Percentiles rank a stretch among this genome's conserved stretches.
phyloP scores from a whole-genome alignment of 192 early-diverging fungal species.

The Backusella sp. region DNA sequence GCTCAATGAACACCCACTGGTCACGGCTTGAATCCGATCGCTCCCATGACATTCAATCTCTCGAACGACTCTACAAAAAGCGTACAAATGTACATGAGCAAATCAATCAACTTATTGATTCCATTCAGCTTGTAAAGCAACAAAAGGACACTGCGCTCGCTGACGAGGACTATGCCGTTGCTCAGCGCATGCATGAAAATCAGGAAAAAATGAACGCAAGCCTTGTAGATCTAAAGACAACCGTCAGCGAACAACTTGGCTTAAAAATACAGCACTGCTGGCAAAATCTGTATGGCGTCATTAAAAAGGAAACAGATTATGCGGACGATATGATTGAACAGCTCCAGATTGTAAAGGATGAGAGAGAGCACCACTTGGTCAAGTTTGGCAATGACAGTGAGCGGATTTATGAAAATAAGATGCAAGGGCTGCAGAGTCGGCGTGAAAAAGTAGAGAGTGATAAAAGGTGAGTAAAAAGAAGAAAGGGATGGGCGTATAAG shows the following conservation, averaged over 20 bases:
- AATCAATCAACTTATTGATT: neutral
- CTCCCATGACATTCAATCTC: neutral
- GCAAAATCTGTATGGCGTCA: neutral
- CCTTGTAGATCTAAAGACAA: neutral
- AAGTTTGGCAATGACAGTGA: neutral
- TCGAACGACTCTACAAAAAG: neutral
- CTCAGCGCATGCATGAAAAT: neutral
- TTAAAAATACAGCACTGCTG: neutral
- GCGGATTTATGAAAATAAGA: neutral
- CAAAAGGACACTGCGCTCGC: slow-evolving; percentile 1
- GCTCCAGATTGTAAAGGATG: neutral
- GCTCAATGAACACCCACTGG: neutral
- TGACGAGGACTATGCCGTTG: neutral
- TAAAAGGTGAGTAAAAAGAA: neutral
- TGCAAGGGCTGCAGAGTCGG: neutral
- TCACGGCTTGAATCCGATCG: neutral
- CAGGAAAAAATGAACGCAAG: neutral
- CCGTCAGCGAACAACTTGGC: neutral
- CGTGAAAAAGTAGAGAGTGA: neutral
- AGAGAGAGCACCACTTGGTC: neutral
- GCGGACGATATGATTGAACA: neutral
- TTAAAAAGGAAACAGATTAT: neutral
- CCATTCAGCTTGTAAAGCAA: neutral
- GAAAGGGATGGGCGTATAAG: neutral
- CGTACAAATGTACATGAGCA: neutral